These are phyloP conservation scores for Aegilops tauschii DNA, from an alignment of 176 grass and related monocot genomes.

Conservation along the genomic window DNA sequence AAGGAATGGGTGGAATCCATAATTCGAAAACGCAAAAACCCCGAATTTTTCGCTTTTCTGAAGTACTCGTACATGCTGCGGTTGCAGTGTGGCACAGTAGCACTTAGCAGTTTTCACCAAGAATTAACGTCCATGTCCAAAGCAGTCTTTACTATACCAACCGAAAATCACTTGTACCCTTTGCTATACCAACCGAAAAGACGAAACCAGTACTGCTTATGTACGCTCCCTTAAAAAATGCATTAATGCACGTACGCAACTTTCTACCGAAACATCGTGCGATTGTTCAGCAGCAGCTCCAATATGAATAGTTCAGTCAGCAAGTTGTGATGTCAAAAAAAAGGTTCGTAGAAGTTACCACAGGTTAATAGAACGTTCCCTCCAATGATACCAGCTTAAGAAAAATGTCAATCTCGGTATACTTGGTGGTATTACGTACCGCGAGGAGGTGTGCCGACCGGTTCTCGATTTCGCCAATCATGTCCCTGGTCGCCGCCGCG, in stretches of 20 bases:
- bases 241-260: slow-evolving; percentile 13
- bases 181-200: slow-evolving; percentile 9
- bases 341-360: neutral
- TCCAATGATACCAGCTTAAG: neutral
- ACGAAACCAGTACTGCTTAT: neutral
- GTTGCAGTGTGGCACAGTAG: too few species aligned
- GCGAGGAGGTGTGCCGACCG: slow-evolving; percentile 96
- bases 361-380: neutral
- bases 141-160: neutral
- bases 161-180: neutral
- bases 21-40: too few species aligned
- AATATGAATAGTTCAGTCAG: neutral
- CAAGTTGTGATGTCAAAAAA: neutral
- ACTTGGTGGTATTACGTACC: slow-evolving; percentile 40
- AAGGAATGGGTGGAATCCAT: too few species aligned
- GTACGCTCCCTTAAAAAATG: neutral
- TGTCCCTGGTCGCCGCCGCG: slow-evolving; percentile 58
- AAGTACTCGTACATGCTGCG: too few species aligned
- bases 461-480: slow-evolving; percentile 99
- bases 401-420: neutral
- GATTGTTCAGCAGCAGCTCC: neutral
- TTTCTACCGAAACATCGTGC: neutral
- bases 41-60: too few species aligned
- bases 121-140: too few species aligned
- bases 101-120: too few species aligned